These are phyloP conservation scores for Alternaria dauci DNA, from an alignment of 2,329 filamentous ascomycete species.

Conservation along the genomic window DNA sequence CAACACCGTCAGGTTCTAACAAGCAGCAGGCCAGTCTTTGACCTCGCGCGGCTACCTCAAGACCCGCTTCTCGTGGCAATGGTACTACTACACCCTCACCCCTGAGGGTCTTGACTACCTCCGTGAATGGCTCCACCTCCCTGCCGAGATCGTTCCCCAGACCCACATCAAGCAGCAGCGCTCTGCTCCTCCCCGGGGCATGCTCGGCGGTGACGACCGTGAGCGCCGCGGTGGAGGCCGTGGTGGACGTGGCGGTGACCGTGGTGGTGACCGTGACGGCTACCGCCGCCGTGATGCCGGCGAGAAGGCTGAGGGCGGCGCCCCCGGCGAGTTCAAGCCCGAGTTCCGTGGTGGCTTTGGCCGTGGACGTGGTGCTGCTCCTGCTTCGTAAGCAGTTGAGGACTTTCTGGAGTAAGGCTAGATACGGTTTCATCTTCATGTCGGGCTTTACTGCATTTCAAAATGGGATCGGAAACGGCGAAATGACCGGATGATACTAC, in stretches of 20 bases:
- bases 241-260: conserved; percentile 66
- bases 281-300: conserved; percentile 87
- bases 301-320: conserved; percentile 51
- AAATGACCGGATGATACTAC: conserved; percentile 52
- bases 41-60: conserved; percentile 98
- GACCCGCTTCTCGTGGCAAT: conserved; percentile 88
- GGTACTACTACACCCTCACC: conserved; percentile 99
- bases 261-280: conserved; percentile 76
- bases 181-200: conserved; percentile 95
- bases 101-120: conserved; percentile 99
- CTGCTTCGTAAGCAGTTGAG: conserved; percentile 47
- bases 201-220: conserved; percentile 84
- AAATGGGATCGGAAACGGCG: conserved; percentile 49
- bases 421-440: conserved; percentile 37
- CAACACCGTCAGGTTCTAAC: conserved; percentile 20
- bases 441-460: conserved; percentile 42
- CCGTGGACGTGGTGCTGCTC: conserved; percentile 49
- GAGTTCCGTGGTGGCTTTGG: conserved; percentile 57
- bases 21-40: conserved; percentile 76
- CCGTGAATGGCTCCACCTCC: conserved; percentile 99
- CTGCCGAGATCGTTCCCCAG: conserved; percentile 98
- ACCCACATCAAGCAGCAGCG: conserved; percentile 99
- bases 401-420: conserved; percentile 31
- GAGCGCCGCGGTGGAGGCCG: conserved; percentile 80
- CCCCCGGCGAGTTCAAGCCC: conserved; percentile 55